Percentiles rank a stretch among this genome's conserved stretches.
phyloP scores from a whole-genome alignment of 352 stramenopile genomes.

The Globisporangium parvum region DNA sequence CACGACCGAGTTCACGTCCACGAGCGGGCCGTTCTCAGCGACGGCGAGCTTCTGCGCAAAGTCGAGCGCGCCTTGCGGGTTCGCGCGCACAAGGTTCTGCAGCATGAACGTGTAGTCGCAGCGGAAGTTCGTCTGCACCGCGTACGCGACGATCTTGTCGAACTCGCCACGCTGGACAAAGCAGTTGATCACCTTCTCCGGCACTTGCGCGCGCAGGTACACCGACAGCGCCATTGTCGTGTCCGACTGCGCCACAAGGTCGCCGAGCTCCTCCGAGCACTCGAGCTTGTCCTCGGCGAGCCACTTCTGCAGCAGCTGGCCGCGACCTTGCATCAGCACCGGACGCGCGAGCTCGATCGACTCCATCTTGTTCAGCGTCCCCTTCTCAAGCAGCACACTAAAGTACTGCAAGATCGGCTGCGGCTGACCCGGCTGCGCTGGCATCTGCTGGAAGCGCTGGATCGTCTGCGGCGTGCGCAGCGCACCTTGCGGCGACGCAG shows the following conservation, averaged over 20 bases:
- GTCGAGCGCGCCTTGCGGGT: slow-evolving; percentile 96
- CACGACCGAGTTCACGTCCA: slow-evolving; percentile 98
- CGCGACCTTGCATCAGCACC: slow-evolving; percentile 96
- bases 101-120: slow-evolving; percentile 99
- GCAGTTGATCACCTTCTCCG: slow-evolving; percentile 99
- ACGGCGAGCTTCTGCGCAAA: slow-evolving; percentile 98
- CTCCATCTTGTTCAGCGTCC: slow-evolving; percentile 99
- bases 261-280: slow-evolving; percentile 96
- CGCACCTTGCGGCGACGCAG: slow-evolving; percentile 86
- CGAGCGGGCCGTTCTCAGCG: slow-evolving; percentile 91
- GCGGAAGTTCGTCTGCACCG: slow-evolving; percentile 94
- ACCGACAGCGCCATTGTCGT: slow-evolving; percentile 98
- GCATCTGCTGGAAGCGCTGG: slow-evolving; percentile 98
- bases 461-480: slow-evolving; percentile 98
- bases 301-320: slow-evolving; percentile 99
- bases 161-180: slow-evolving; percentile 99
- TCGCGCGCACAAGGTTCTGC: slow-evolving; percentile 97
- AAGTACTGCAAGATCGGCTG: slow-evolving; percentile 99
- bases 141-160: slow-evolving; percentile 98
- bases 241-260: slow-evolving; percentile 94
- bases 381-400: slow-evolving; percentile 96
- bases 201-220: slow-evolving; percentile 96
- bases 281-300: slow-evolving; percentile 99
- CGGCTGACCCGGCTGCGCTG: slow-evolving; percentile 93
- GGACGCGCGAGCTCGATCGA: slow-evolving; percentile 97